Evolutionary conservation across 2,329 filamentous ascomycete species (phyloP), one percentile per base, ranked within the genome.

Genomic region (Colletotrichum cordylinicola): DNA sequence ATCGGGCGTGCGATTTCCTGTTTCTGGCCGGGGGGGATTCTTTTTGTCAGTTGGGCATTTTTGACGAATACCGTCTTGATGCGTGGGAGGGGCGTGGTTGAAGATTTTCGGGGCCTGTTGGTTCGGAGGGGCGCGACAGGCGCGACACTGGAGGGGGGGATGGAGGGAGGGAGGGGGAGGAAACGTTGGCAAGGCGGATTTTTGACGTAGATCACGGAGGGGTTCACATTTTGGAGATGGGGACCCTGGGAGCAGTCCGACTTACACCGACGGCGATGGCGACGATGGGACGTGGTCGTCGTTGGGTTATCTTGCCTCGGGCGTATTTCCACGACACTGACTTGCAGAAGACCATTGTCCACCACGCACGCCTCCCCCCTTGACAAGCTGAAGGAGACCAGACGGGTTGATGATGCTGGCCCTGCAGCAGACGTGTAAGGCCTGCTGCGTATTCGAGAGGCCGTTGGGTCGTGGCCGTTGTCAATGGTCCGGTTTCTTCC

Each of bases 191-290:
- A 74, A 48, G 70, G 52, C 61, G 61, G 65, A 52, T 60, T 72
- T 68, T 67, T 60, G 52, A 69, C 65, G 65, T 55, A 73, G 70
- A 72, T 69, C 70, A 48, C 56, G 37, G 56, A 71, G 60, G 31
- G 66, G 66, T 29, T 27, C 52, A 31, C 27, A 35, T 24, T 62
- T 70, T 29, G 48, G 27, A 56, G 29, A 37, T 8, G 37, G 55
- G 52, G 31, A 37, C 24, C 61, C 16, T 33, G 43, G 43, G 69
- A 70, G 2, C 35, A 62, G 43, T 48, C 43, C 43, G 69, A 61
- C 37, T 70, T 70, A 62, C 67, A 70, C 67, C 67, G 67, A 70
- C 67, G 67, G 67, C 67, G 67, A 70, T 35, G 13, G 67, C 67
- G 67, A 70, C 48, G 56, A 39, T 58, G 52, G 64, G 64, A 67